These are phyloP conservation scores for Lodderomyces parapsilosis DNA, from an alignment of 1,139 yeast species.

Conservation along the genomic window DNA sequence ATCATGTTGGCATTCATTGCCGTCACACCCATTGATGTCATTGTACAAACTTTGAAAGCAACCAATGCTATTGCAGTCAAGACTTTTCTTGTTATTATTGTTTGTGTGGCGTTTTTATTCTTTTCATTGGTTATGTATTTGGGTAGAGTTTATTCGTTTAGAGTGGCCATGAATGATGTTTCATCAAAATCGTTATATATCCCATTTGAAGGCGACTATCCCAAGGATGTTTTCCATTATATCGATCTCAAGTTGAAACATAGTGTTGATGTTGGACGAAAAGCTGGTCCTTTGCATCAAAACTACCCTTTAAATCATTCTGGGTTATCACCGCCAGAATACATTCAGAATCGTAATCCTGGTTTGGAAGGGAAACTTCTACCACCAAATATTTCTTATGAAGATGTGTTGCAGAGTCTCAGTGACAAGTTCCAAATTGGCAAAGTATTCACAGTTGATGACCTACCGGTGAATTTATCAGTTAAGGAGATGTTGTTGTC, in stretches of 20 bases:
- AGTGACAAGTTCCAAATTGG: conserved; percentile 52
- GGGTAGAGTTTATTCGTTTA: conserved; percentile 55
- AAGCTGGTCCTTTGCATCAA: conserved; percentile 51
- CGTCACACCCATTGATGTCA: conserved; percentile 74
- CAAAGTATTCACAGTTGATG: conserved; percentile 35
- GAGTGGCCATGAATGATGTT: conserved; percentile 66
- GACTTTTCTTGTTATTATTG: conserved; percentile 72
- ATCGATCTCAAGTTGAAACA: conserved; percentile 38
- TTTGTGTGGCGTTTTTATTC: conserved; percentile 60
- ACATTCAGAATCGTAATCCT: conserved; percentile 31
- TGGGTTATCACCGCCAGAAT: conserved; percentile 54
- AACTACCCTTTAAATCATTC: conserved; percentile 53
- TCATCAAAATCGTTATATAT: conserved; percentile 66
- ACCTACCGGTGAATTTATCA: conserved; percentile 42
- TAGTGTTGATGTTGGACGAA: conserved; percentile 46
- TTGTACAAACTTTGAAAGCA: conserved; percentile 56
- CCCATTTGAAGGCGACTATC: conserved; percentile 68
- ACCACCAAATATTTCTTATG: conserved; percentile 61
- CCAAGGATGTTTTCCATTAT: conserved; percentile 41
- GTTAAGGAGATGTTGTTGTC: conserved; percentile 45
- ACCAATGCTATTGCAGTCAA: conserved; percentile 55
- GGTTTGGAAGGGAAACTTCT: conserved; percentile 33
- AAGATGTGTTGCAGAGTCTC: conserved; percentile 58
- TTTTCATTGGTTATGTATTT: conserved; percentile 47
- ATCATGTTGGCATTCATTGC: conserved; percentile 56